A percentile compares a stretch with the other conserved stretches of the same genome.
phyloP scores from a whole-genome alignment of 2,329 filamentous ascomycete genomes.

The Aspergillus ochraceus region DNA sequence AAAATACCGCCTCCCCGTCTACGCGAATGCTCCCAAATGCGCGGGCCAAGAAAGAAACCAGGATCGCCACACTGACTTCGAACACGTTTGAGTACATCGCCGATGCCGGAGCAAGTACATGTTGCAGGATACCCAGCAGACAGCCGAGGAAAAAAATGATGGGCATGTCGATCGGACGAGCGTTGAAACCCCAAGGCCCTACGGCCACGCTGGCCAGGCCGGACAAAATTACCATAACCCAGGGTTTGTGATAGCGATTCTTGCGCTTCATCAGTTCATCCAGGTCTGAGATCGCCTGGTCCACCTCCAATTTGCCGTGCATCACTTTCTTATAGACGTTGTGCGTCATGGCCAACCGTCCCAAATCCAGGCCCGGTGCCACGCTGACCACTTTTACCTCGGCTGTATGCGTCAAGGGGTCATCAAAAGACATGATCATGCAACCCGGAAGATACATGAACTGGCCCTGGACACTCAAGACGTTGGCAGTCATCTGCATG shows the following conservation, averaged over 20 bases:
- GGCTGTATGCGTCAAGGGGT: slow-evolving; percentile 42
- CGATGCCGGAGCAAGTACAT: slow-evolving; percentile 72
- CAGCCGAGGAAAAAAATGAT: slow-evolving; percentile 67
- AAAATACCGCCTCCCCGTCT: slow-evolving; percentile 52
- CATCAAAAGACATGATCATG: slow-evolving; percentile 61
- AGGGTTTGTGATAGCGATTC: slow-evolving; percentile 51
- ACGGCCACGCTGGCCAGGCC: slow-evolving; percentile 73
- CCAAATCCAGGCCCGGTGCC: slow-evolving; percentile 41
- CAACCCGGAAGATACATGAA: slow-evolving; percentile 75
- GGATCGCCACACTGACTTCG: slow-evolving; percentile 54
- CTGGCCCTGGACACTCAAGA: slow-evolving; percentile 81
- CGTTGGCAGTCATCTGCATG: slow-evolving; percentile 80
- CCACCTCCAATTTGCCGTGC: slow-evolving; percentile 43
- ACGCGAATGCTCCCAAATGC: slow-evolving; percentile 64
- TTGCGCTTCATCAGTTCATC: slow-evolving; percentile 57
- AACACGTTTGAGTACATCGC: slow-evolving; percentile 54
- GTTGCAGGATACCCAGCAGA: slow-evolving; percentile 70
- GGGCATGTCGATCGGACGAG: slow-evolving; percentile 59
- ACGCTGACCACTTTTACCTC: slow-evolving; percentile 46
- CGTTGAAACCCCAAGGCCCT: slow-evolving; percentile 75
- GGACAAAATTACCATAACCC: slow-evolving; percentile 63
- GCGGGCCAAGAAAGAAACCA: slow-evolving; percentile 66
- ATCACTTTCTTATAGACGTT: slow-evolving; percentile 46
- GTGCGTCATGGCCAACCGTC: slow-evolving; percentile 43
- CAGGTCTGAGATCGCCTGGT: slow-evolving; percentile 39